Conservation (phyloP, 805 yeast species). For the Metschnikowia kunwiensis region DNA sequence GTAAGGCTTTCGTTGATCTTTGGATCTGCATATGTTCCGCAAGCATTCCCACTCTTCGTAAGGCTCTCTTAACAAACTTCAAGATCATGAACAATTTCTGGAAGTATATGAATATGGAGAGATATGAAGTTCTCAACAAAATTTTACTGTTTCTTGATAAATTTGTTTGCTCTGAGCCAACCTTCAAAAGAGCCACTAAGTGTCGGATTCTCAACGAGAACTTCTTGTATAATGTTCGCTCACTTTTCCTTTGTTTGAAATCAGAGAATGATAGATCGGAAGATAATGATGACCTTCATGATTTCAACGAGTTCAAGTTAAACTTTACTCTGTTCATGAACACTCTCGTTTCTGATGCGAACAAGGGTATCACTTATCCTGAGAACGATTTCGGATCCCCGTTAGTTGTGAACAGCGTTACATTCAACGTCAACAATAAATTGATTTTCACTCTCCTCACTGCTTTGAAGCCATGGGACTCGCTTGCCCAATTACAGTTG, state of each 20-base stretch:
- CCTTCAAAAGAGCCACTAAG: conserved; percentile 66
- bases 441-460: conserved; percentile 60
- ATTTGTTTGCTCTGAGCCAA: conserved; percentile 54
- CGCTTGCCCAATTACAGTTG: conserved; percentile 57
- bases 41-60: conserved; percentile 54
- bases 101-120: conserved; percentile 46
- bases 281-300: conserved; percentile 24
- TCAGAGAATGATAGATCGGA: conserved; percentile 12
- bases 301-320: conserved; percentile 30
- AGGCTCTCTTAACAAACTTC: conserved; percentile 55
- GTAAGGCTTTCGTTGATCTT: conserved; percentile 59
- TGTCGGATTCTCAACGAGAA: conserved; percentile 76
- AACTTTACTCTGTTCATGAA: conserved; percentile 47
- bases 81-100: conserved; percentile 66
- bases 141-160: conserved; percentile 49
- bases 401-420: conserved; percentile 46
- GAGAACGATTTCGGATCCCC: conserved; percentile 50
- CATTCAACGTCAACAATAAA: conserved; percentile 65
- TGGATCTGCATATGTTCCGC: conserved; percentile 51
- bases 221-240: conserved; percentile 56
- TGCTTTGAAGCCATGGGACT: conserved; percentile 78
- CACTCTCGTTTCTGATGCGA: conserved; percentile 47
- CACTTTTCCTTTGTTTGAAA: conserved; percentile 33
- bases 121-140: conserved; percentile 24
- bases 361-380: conserved; percentile 44